Percentiles rank a stretch among this genome's conserved stretches.
phyloP scores from a whole-genome alignment of 306 rosid genomes.

The Cucumis melo region DNA sequence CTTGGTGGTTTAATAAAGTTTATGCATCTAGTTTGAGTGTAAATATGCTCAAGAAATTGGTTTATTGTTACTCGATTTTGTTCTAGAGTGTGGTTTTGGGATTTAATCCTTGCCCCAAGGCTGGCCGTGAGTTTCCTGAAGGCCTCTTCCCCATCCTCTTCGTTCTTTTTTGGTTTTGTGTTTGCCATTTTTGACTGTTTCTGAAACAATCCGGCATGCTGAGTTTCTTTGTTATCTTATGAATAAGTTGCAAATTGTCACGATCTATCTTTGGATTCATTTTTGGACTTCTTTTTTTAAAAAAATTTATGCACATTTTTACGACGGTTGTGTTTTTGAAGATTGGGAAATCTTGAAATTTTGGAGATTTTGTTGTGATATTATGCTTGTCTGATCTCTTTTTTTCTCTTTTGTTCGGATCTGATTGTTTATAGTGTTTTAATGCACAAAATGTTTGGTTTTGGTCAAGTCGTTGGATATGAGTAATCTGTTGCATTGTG shows the following conservation, averaged over 20 bases:
- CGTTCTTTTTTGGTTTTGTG: background rate
- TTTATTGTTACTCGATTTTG: too few relatives aligned
- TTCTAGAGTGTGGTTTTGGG: too few relatives aligned
- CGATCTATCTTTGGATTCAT: background rate
- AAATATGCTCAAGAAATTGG: too few relatives aligned
- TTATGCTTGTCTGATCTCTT: background rate
- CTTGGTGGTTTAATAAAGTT: too few relatives aligned
- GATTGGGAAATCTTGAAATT: background rate
- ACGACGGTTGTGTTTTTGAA: background rate
- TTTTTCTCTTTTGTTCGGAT: background rate
- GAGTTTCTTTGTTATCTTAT: constrained; percentile 1
- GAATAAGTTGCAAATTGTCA: too few relatives aligned
- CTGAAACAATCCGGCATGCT: background rate
- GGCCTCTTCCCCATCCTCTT: background rate
- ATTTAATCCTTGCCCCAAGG: background rate
- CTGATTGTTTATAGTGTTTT: background rate
- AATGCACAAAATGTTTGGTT: background rate
- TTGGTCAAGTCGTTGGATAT: background rate
- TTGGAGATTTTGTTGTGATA: background rate
- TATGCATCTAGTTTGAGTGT: too few relatives aligned
- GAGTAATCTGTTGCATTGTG: background rate
- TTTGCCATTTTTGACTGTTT: background rate
- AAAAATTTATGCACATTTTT: background rate
- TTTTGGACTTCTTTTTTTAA: background rate
- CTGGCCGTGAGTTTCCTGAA: constrained; percentile 7